These are phyloP conservation scores for Vanderwaltozyma verrucispora DNA, from an alignment of 805 yeast genomes.

Conservation along the genomic window DNA sequence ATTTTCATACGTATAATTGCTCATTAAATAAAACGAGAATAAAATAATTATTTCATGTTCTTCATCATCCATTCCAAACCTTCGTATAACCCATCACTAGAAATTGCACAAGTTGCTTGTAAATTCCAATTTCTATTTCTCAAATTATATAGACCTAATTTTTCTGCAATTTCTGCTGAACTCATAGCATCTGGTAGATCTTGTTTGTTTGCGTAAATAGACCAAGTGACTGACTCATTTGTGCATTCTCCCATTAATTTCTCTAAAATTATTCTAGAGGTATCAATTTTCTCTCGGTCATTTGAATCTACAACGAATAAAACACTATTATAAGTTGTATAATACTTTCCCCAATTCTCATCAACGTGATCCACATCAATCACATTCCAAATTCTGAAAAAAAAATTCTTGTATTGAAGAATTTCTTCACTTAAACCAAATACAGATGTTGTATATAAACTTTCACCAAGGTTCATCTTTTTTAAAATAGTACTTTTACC, in stretches of 20 bases:
- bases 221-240: conserved; percentile 88
- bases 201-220: conserved; percentile 97
- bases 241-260: conserved; percentile 98
- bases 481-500: conserved; percentile 96
- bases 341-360: conserved; percentile 98
- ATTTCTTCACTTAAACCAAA: conserved; percentile 97
- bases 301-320: conserved; percentile 96
- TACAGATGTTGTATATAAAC: conserved; percentile 92
- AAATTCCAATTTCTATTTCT: conserved; percentile 99
- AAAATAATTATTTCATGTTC: conserved; percentile 62
- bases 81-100: conserved; percentile 97
- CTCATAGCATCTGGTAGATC: conserved; percentile 99
- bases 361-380: conserved; percentile 99
- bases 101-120: conserved; percentile 97
- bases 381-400: conserved; percentile 97
- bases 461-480: conserved; percentile 91
- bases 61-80: conserved; percentile 96
- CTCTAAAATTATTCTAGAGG: conserved; percentile 96
- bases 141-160: conserved; percentile 90
- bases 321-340: conserved; percentile 97
- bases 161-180: conserved; percentile 97
- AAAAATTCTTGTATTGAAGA: conserved; percentile 92
- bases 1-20: too few relatives aligned
- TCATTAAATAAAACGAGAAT: background rate
- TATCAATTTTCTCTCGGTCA: conserved; percentile 95